A percentile compares a stretch with the other conserved stretches of the same genome.
Conservation (phyloP, 2,329 filamentous ascomycete species). For the Amylocarpus encephaloides region DNA sequence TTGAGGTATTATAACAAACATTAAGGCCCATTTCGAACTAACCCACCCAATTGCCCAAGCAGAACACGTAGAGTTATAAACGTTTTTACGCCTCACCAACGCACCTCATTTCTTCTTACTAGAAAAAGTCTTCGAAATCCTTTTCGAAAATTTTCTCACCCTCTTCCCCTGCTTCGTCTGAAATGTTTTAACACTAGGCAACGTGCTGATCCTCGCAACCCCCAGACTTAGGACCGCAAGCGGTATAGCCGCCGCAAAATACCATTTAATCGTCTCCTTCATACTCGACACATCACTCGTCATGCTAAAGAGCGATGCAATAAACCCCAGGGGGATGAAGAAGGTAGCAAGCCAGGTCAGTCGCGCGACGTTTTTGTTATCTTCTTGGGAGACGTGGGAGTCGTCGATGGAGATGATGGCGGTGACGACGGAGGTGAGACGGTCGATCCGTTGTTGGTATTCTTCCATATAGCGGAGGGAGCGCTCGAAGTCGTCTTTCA, state of each 20-base stretch:
- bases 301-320: conserved; percentile 31
- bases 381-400: conserved; percentile 26
- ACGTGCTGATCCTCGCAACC: conserved; percentile 2
- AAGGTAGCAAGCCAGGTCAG: conserved; percentile 32
- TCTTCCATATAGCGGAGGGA: conserved; percentile 28
- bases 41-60: too few relatives aligned
- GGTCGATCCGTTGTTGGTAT: conserved; percentile 31
- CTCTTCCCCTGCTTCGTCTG: too few relatives aligned
- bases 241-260: conserved; percentile 24
- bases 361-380: conserved; percentile 31
- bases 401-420: conserved; percentile 31
- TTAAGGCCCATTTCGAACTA: too few relatives aligned
- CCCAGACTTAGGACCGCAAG: conserved; percentile 15
- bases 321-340: conserved; percentile 31
- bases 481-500: conserved; percentile 24
- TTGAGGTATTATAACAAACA: too few relatives aligned
- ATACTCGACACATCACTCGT: conserved; percentile 18
- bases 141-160: too few relatives aligned
- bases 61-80: too few relatives aligned
- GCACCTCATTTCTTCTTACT: too few relatives aligned
- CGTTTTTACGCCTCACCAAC: too few relatives aligned
- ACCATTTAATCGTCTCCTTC: conserved; percentile 17
- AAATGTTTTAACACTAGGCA: conserved; percentile 6
- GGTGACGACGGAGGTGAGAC: conserved; percentile 30
- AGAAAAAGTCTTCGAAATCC: too few relatives aligned